These are phyloP conservation scores for Acer negundo DNA, from an alignment of 345 rosid genomes.

Conservation along the genomic window DNA sequence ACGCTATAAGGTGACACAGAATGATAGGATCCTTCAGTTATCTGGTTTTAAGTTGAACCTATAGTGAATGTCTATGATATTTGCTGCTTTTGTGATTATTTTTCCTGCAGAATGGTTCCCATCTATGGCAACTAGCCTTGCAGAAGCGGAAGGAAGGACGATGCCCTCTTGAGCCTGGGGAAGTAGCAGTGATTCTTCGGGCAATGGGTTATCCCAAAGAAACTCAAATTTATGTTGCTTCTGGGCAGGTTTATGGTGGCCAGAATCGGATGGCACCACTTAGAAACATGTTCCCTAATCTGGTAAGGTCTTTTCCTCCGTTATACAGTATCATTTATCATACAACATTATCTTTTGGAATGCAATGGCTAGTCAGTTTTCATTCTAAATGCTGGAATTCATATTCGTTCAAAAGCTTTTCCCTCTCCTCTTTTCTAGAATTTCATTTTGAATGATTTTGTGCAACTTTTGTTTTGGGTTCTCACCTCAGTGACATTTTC, in stretches of 20 bases:
- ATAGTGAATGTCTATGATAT: neutral
- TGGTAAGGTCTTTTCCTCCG: constrained; percentile 48
- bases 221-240: constrained; percentile 99
- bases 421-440: no score
- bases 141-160: constrained; percentile 98
- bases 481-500: no score
- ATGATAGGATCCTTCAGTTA: constrained; percentile 2
- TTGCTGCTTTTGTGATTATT: constrained; percentile 23
- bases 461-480: no score
- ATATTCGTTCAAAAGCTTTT: no score
- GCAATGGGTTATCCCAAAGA: constrained; percentile 99
- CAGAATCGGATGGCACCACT: constrained; percentile 99
- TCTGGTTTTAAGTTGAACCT: constrained; percentile 16
- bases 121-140: constrained; percentile 93
- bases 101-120: constrained; percentile 87
- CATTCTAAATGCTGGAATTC: no score
- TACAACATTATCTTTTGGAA: neutral
- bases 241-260: constrained; percentile 99
- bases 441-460: no score
- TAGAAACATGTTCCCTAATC: constrained; percentile 96
- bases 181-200: constrained; percentile 95
- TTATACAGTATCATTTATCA: neutral
- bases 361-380: no score
- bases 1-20: constrained; percentile 76
- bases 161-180: constrained; percentile 99